Evolutionary conservation across 495 filamentous ascomycete species (phyloP), one percentile per base, ranked within the genome.

Genomic region (Barbatosphaeria neglecta): DNA sequence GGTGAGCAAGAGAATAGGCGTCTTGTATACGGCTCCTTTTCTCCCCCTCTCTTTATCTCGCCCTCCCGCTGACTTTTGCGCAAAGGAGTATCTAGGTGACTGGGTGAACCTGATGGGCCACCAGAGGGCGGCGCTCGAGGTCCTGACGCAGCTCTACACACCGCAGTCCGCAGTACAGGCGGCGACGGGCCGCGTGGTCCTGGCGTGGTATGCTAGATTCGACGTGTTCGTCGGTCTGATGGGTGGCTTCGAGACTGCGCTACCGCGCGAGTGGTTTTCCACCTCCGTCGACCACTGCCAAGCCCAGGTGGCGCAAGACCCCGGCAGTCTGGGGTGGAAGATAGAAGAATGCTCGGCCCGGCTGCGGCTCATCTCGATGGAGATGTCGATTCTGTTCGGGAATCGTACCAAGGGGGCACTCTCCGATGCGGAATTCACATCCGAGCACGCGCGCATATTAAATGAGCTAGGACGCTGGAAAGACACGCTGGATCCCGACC

Each of bases 21-120:
- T n/a, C n/a, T n/a, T n/a, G n/a, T n/a, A 44, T 9, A 43, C 10
- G 20, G 9, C 33, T n/a, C 33, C 31, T 15, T 17, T 20, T 46
- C 27, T 9, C 47, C 52, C 11, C 41, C 45, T 13, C 37, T 22
- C 16, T 31, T 38, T 3, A 35, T 25, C 33, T 44, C 37, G 46
- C 46, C 17, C 25, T 42, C 10, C 19, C 23, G 17, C 56, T 57
- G 37, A 60, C 44, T 6, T 6, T 6, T 5, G 15, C n/a, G 11
- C 19, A 37, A 56, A 97, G 90, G 92, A 96, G 66, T 92, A 86
- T 54, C 75, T 95, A 46, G 92, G 92, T 8, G 92, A 98, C 57
- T 96, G 86, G 86, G 77, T 87, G 44, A 95, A 90, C 55, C 71
- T 96, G 37, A 78, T 90, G 57, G 84, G 87, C 25, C 92, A 98